Evolutionary conservation across 345 rosid genomes (phyloP).

Genomic region (Clarkia xantiana): DNA sequence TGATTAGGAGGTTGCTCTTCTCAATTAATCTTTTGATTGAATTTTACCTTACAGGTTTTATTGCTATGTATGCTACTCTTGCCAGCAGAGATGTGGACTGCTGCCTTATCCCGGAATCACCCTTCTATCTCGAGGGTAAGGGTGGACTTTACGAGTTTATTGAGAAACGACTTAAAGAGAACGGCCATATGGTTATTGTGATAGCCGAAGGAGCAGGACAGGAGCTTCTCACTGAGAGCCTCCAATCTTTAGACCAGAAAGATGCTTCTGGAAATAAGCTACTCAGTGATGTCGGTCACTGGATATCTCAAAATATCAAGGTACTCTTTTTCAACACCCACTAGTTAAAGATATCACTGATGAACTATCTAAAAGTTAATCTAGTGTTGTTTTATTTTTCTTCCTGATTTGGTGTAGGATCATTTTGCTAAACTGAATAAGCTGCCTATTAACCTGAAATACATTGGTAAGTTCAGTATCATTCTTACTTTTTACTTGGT

Average conservation of each 20-base stretch:
- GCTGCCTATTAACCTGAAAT: constrained; percentile 62
- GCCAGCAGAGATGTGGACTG: constrained; percentile 90
- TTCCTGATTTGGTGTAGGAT: constrained; percentile 22
- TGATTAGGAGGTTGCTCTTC: too few species aligned
- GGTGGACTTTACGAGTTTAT: constrained; percentile 77
- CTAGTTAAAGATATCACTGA: background rate
- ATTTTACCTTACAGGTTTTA: constrained; percentile 34
- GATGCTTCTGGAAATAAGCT: constrained; percentile 86
- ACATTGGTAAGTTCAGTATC: constrained; percentile 37
- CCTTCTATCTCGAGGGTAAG: constrained; percentile 75
- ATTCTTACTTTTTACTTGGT: background rate
- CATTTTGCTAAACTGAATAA: constrained; percentile 34
- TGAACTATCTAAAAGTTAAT: background rate
- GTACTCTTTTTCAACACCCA: constrained; percentile 13
- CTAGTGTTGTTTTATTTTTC: background rate
- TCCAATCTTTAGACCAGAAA: constrained; percentile 25
- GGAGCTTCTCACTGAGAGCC: constrained; percentile 52
- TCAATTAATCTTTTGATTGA: background rate
- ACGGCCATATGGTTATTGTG: constrained; percentile 83
- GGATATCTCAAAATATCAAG: constrained; percentile 71
- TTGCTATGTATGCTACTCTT: constrained; percentile 74
- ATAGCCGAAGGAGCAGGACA: constrained; percentile 89
- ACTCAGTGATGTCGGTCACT: constrained; percentile 63
- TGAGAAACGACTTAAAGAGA: constrained; percentile 47
- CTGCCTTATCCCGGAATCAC: constrained; percentile 94